phyloP scores from a whole-genome alignment of 176 grass and related monocot genomes.

The Musa itinerans region DNA sequence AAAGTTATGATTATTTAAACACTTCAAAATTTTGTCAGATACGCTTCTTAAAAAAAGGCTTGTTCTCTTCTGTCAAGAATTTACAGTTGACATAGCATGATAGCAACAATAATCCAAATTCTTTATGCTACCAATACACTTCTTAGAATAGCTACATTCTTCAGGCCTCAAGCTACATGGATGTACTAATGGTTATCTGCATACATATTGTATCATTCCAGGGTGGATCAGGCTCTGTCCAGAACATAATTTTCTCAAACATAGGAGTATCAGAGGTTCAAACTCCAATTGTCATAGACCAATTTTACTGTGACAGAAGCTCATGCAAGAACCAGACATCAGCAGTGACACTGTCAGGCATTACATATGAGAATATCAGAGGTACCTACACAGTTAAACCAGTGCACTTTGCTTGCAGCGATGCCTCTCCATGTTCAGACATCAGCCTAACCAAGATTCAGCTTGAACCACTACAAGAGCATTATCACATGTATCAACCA shows the following conservation, averaged over 20 bases:
- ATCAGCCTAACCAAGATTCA: not conserved
- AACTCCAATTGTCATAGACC: not conserved
- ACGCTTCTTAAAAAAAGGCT: not conserved
- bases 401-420: conserved; percentile 1
- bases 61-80: not conserved
- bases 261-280: not conserved
- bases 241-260: conserved; percentile 4
- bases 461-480: conserved; percentile 1
- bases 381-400: conserved; percentile 10
- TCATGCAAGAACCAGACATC: conserved; percentile 4
- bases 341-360: not conserved
- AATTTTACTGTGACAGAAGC: conserved; percentile 6
- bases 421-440: conserved; percentile 1
- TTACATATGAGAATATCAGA: conserved; percentile 6
- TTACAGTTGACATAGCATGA: not conserved
- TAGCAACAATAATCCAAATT: not conserved
- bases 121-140: not conserved
- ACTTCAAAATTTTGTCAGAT: not conserved
- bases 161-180: not conserved
- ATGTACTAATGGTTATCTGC: not conserved
- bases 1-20: not conserved
- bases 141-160: not conserved
- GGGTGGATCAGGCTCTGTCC: conserved; percentile 3
- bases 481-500: not conserved
- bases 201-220: not conserved